Conservation (phyloP, 1,284 basidiomycete genomes). For the Ganoderma leucocontextum region DNA sequence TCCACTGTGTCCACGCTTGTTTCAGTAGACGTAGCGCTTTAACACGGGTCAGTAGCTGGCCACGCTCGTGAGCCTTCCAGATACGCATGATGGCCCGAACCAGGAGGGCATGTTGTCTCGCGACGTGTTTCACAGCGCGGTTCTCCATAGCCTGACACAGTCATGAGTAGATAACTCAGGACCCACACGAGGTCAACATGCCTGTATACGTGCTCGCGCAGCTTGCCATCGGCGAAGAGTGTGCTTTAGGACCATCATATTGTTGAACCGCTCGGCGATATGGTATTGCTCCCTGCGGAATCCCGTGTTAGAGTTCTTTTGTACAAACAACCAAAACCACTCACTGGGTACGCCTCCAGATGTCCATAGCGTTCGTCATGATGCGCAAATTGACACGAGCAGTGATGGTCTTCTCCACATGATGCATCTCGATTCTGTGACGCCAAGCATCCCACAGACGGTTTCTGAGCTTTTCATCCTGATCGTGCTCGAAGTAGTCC, state of each 20-base stretch:
- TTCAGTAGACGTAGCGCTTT: conserved; percentile 55
- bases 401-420: conserved; percentile 52
- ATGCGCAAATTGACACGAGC: conserved; percentile 56
- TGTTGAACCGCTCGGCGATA: conserved; percentile 53
- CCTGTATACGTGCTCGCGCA: conserved; percentile 57
- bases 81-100: conserved; percentile 71
- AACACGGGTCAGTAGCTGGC: conserved; percentile 66
- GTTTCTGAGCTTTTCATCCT: conserved; percentile 47
- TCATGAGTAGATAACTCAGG: neutral
- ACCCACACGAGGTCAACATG: conserved; percentile 42
- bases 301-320: conserved; percentile 3
- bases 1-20: conserved; percentile 63
- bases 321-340: conserved; percentile 34
- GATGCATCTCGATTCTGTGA: conserved; percentile 50
- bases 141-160: conserved; percentile 53
- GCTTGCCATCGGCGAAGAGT: conserved; percentile 64
- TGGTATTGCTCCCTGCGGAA: conserved; percentile 51
- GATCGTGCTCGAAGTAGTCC: conserved; percentile 51
- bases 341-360: conserved; percentile 67
- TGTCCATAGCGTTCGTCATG: conserved; percentile 52
- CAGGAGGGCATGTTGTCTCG: conserved; percentile 69
- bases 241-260: conserved; percentile 53
- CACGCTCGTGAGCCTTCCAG: conserved; percentile 79
- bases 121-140: conserved; percentile 64
- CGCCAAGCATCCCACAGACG: conserved; percentile 66